Conservation (phyloP, 2,329 filamentous ascomycete genomes). For the Hypoxylon sp. region DNA sequence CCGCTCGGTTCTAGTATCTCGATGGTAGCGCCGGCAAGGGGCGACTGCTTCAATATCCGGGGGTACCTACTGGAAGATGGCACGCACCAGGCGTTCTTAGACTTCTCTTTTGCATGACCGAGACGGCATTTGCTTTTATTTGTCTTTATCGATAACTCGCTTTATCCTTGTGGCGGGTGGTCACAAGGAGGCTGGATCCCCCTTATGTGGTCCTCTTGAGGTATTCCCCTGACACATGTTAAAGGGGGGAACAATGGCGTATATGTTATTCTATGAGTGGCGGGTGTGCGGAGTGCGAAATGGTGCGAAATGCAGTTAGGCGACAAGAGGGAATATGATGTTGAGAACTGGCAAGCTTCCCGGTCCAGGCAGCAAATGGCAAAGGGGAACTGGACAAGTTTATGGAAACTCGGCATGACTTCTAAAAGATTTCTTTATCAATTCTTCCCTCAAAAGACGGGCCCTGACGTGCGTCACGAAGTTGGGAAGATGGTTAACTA, state of each 20-base stretch:
- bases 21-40: constrained; percentile 41
- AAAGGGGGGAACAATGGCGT: constrained; percentile 48
- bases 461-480: constrained; percentile 38
- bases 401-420: constrained; percentile 51
- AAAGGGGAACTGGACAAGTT: constrained; percentile 48
- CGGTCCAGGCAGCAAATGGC: constrained; percentile 43
- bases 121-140: constrained; percentile 62
- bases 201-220: constrained; percentile 47
- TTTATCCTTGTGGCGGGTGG: constrained; percentile 52
- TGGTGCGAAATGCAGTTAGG: constrained; percentile 40
- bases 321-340: constrained; percentile 46
- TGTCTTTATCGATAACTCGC: constrained; percentile 56
- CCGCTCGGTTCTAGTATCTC: constrained; percentile 43
- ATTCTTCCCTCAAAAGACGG: constrained; percentile 49
- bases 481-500: constrained; percentile 43
- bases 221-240: constrained; percentile 48
- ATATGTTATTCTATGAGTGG: constrained; percentile 51
- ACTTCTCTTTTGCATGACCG: constrained; percentile 65
- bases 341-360: constrained; percentile 40
- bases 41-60: constrained; percentile 43
- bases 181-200: constrained; percentile 52
- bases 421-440: constrained; percentile 52
- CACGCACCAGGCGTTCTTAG: constrained; percentile 55
- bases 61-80: constrained; percentile 46
- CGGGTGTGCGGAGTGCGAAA: constrained; percentile 34